phyloP scores from a whole-genome alignment of 768 basidiomycete genomes.

The Gyrodon lividus region DNA sequence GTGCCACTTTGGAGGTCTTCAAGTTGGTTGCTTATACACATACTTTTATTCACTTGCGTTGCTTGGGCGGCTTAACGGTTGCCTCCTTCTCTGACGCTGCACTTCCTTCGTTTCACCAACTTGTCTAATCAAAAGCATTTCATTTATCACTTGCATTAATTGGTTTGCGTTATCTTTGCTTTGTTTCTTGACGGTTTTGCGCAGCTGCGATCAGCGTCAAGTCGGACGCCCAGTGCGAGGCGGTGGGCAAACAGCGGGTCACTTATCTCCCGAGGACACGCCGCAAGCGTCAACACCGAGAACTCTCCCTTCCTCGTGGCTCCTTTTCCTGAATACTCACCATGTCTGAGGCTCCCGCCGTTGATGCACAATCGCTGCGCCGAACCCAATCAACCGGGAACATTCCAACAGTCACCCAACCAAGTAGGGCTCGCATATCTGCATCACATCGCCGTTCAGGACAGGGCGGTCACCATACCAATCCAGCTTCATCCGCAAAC shows the following conservation, averaged over 20 bases:
- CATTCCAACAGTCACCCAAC: slow-evolving; percentile 26
- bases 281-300: slow-evolving; percentile 31
- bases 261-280: slow-evolving; percentile 21
- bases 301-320: slow-evolving; percentile 11
- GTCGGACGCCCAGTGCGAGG: slow-evolving; percentile 17
- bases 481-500: slow-evolving; percentile 17
- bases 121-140: slow-evolving; percentile 2
- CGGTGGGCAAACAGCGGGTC: slow-evolving; percentile 13
- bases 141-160: not conserved
- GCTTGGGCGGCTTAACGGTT: not conserved
- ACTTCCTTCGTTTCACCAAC: not conserved
- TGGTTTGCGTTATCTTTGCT: not conserved
- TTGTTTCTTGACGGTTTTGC: slow-evolving; percentile 4
- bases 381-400: slow-evolving; percentile 36
- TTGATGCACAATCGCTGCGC: slow-evolving; percentile 34
- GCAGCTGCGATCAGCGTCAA: slow-evolving; percentile 16
- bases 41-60: no score
- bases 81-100: not conserved
- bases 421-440: slow-evolving; percentile 29
- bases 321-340: slow-evolving; percentile 19
- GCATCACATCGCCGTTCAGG: slow-evolving; percentile 27
- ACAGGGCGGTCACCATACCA: slow-evolving; percentile 22
- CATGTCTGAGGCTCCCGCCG: slow-evolving; percentile 26
- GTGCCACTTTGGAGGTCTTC: no score
- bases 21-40: no score